Conservation (phyloP, 2,329 filamentous ascomycete species). For the Penicillium vulpinum region DNA sequence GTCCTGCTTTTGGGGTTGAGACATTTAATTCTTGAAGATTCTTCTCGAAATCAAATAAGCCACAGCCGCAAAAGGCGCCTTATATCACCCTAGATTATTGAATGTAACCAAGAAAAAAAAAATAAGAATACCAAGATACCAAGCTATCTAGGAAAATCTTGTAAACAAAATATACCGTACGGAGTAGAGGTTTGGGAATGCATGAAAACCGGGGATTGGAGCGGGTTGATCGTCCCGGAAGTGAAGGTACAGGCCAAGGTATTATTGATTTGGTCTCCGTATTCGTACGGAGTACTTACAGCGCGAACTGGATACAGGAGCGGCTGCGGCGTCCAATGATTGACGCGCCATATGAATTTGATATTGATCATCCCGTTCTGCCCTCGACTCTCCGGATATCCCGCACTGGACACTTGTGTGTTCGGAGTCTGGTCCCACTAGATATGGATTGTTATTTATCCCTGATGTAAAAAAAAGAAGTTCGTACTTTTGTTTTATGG, state of each 20-base stretch:
- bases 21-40: not conserved
- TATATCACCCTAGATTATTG: not conserved
- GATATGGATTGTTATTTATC: not conserved
- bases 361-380: constrained; percentile 24
- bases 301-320: constrained; percentile 19
- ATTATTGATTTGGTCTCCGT: not conserved
- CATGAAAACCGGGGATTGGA: constrained; percentile 23
- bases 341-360: constrained; percentile 20
- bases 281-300: constrained; percentile 3
- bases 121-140: not conserved
- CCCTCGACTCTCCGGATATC: constrained; percentile 16
- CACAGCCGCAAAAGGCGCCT: constrained; percentile 22
- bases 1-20: not conserved
- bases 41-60: not conserved
- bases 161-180: no score
- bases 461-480: not conserved
- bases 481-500: no score
- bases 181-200: not conserved
- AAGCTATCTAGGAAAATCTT: not conserved
- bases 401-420: constrained; percentile 14
- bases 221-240: constrained; percentile 21
- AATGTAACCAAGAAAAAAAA: no score
- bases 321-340: constrained; percentile 29
- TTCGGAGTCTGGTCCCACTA: constrained; percentile 5
- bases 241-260: constrained; percentile 7